These are phyloP conservation scores for Cucumis sativus DNA, from an alignment of 306 rosid species.

Conservation along the genomic window DNA sequence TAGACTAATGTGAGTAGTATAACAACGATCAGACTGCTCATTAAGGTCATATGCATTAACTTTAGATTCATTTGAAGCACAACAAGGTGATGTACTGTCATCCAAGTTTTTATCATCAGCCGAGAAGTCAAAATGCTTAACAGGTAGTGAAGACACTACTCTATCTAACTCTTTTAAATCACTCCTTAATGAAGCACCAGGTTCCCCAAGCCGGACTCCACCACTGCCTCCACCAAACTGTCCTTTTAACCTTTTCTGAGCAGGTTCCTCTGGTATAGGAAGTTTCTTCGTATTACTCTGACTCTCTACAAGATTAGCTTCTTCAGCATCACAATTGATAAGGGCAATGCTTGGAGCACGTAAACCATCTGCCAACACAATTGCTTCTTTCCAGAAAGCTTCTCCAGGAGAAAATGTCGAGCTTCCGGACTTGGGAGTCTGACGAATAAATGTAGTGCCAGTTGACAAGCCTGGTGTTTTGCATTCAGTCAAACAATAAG, in stretches of 20 bases:
- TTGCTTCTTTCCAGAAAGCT: slow-evolving; percentile 91
- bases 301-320: slow-evolving; percentile 19
- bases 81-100: slow-evolving; percentile 23
- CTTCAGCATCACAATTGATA: slow-evolving; percentile 29
- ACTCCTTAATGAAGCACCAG: slow-evolving; percentile 22
- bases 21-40: slow-evolving; percentile 23
- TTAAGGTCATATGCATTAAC: slow-evolving; percentile 18
- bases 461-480: slow-evolving; percentile 60
- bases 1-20: background rate
- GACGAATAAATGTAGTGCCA: slow-evolving; percentile 28
- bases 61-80: slow-evolving; percentile 17
- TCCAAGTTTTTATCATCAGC: slow-evolving; percentile 48
- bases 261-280: slow-evolving; percentile 25
- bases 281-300: slow-evolving; percentile 31
- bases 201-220: slow-evolving; percentile 17
- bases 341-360: slow-evolving; percentile 29
- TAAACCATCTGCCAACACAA: slow-evolving; percentile 79
- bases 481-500: slow-evolving; percentile 31
- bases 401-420: slow-evolving; percentile 90
- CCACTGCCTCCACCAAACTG: slow-evolving; percentile 29
- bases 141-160: slow-evolving; percentile 55
- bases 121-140: slow-evolving; percentile 86
- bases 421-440: slow-evolving; percentile 81
- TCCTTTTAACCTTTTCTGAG: slow-evolving; percentile 38
- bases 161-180: slow-evolving; percentile 28